These are phyloP conservation scores for Neoscytalidium dimidiatum DNA, from an alignment of 2,329 filamentous ascomycete species.

Conservation along the genomic window DNA sequence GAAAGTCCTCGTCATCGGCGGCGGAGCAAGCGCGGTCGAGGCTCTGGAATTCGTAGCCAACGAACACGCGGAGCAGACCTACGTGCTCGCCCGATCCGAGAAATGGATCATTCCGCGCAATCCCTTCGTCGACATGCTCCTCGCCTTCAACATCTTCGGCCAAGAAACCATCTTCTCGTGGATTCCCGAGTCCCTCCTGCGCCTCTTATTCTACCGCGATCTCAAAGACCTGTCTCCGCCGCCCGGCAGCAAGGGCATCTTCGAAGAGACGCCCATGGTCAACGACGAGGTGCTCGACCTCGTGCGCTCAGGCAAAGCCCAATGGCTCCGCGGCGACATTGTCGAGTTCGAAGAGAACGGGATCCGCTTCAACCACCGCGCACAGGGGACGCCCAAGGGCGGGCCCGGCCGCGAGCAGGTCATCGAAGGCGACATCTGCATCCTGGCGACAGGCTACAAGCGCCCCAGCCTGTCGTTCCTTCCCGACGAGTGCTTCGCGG, in stretches of 20 bases:
- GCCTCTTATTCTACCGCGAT: constrained; percentile 81
- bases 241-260: constrained; percentile 65
- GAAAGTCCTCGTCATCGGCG: constrained; percentile 74
- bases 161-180: constrained; percentile 74
- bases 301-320: constrained; percentile 69
- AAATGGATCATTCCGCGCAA: constrained; percentile 90
- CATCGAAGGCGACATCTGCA: constrained; percentile 72
- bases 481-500: constrained; percentile 69
- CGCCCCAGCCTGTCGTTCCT: constrained; percentile 74
- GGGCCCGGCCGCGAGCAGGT: constrained; percentile 69
- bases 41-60: constrained; percentile 76
- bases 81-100: constrained; percentile 70
- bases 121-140: constrained; percentile 68
- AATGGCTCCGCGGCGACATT: constrained; percentile 83
- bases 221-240: constrained; percentile 70
- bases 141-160: constrained; percentile 78
- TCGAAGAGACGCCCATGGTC: constrained; percentile 83
- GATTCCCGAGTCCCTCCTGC: constrained; percentile 75
- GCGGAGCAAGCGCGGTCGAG: constrained; percentile 79
- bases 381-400: constrained; percentile 72
- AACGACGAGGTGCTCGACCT: constrained; percentile 79
- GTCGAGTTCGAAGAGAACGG: constrained; percentile 64
- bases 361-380: constrained; percentile 70
- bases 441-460: constrained; percentile 82
- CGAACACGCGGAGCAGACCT: constrained; percentile 66